Evolutionary conservation across 768 basidiomycete species (phyloP).

Genomic region (Cyathus striatus): DNA sequence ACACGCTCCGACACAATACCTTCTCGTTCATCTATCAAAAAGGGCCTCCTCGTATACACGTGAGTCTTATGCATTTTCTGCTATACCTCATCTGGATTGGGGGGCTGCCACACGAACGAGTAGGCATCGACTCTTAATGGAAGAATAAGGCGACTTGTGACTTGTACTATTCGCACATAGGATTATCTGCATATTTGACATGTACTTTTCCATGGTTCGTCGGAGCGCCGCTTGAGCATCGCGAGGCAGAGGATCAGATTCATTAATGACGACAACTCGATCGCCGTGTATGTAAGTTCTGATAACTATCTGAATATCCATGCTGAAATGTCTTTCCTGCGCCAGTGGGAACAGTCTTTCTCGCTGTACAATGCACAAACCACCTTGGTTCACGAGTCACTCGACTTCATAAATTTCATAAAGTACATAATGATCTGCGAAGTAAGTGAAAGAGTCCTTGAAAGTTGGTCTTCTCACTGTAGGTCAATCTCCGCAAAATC

Average conservation of each 20-base stretch:
- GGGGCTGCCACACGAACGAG: conserved; percentile 91
- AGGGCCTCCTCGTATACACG: conserved; percentile 13
- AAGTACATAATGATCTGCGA: too few relatives aligned
- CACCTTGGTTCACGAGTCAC: too few relatives aligned
- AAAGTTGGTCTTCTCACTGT: too few relatives aligned
- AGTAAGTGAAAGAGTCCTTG: too few relatives aligned
- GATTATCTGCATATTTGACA: conserved; percentile 95
- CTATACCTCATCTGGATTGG: conserved; percentile 69
- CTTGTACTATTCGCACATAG: conserved; percentile 95
- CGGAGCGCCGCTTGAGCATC: conserved; percentile 97
- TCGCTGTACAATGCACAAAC: too few relatives aligned
- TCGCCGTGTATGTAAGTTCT: too few relatives aligned
- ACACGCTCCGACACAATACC: conserved; percentile 11
- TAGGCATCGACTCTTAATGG: conserved; percentile 93
- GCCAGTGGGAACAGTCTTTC: too few relatives aligned
- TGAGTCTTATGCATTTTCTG: conserved; percentile 13
- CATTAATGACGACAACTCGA: conserved; percentile 98
- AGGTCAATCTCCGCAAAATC: too few relatives aligned
- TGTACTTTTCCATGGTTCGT: conserved; percentile 99
- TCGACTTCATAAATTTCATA: too few relatives aligned
- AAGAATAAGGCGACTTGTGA: conserved; percentile 91
- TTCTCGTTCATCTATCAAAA: conserved; percentile 5
- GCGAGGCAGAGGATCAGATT: conserved; percentile 90
- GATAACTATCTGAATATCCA: too few relatives aligned
- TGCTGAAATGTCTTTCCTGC: too few relatives aligned